Conservation (phyloP, 345 rosid genomes). For the Pistacia vera region DNA sequence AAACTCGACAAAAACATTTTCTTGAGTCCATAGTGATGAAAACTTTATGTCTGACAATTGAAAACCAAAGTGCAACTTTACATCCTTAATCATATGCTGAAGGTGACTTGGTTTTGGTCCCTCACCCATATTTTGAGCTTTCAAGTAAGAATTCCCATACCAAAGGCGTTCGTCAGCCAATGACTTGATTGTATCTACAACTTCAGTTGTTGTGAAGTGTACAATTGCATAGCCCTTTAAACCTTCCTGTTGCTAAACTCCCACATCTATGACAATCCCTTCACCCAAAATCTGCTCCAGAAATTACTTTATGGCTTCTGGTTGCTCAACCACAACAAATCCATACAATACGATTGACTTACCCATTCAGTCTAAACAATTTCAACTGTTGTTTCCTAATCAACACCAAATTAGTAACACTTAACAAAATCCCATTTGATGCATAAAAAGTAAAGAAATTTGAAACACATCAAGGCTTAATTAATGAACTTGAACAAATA, state of each 20-base stretch:
- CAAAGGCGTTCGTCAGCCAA: conserved; percentile 14
- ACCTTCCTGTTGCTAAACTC: conserved; percentile 12
- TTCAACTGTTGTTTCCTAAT: conserved; percentile 5
- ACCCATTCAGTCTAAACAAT: conserved; percentile 5
- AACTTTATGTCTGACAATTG: conserved; percentile 24
- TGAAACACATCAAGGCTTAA: not conserved
- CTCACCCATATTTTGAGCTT: not conserved
- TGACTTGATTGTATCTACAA: not conserved
- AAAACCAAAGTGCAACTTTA: conserved; percentile 34
- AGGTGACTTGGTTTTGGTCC: conserved; percentile 12
- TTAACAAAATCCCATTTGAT: not conserved
- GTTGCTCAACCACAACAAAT: conserved; percentile 10
- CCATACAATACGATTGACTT: conserved; percentile 25
- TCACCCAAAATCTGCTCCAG: conserved; percentile 22
- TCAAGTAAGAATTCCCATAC: conserved; percentile 13
- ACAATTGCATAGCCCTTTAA: conserved; percentile 27
- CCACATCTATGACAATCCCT: conserved; percentile 16
- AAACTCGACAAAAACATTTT: conserved; percentile 24
- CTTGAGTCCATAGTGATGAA: conserved; percentile 30
- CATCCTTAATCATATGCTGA: conserved; percentile 10
- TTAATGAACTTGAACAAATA: too few species aligned
- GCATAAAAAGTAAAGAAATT: not conserved
- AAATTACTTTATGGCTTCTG: conserved; percentile 17
- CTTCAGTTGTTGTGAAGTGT: conserved; percentile 22
- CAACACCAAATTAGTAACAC: not conserved